Evolutionary conservation across 2,329 filamentous ascomycete genomes (phyloP), one percentile per base, ranked within the genome.

Genomic region (Aspergillus nomiae): DNA sequence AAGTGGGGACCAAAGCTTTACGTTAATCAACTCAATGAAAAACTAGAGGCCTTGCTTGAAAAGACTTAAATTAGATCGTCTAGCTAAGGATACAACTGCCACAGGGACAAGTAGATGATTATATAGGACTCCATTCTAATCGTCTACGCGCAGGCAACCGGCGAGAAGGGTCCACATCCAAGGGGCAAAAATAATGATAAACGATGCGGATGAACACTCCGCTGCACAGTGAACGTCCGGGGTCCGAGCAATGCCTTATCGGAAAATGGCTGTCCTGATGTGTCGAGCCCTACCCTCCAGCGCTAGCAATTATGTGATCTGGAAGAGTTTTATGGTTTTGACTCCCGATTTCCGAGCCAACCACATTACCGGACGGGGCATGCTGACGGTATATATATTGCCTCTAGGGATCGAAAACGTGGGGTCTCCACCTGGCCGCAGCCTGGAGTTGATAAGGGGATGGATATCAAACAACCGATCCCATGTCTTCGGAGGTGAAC

Each of bases 291-390:
- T 48, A 32, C 16, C 48, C n/a, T 24, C 21, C 21, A 24, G 21
- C 21, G 21, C 21, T 10, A n/a, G 19, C 9, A 51, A n/a, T n/a
- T 19, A 14, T 51, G 28, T 51, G 28, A 51, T 32, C 21, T 11
- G 11, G 48, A 34, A 51, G 48, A 34, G 9, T 28, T 51, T 51
- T 32, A n/a, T 21, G 9, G 28, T 21, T 51, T 28, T 10, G 26
- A 38, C 51, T 36, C 30, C 51, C 51, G 51, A 55, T 55, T 55
- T 38, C 51, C 51, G 51, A 55, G 34, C 51, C 51, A 55, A 55
- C 51, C 32, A 55, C 8, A 55, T 55, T 21, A 38, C 3, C 6
- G n/a, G 51, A 38, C 12, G 51, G 21, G 6, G 12, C n/a, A 24
- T 26, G 51, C 30, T 55, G 6, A 24, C 32, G n/a, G 32, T 55